Percentiles rank a stretch among this genome's conserved stretches.
These are phyloP conservation scores for Selaginella moellendorffii DNA, from an alignment of 75 land plant species.

Conservation along the genomic window DNA sequence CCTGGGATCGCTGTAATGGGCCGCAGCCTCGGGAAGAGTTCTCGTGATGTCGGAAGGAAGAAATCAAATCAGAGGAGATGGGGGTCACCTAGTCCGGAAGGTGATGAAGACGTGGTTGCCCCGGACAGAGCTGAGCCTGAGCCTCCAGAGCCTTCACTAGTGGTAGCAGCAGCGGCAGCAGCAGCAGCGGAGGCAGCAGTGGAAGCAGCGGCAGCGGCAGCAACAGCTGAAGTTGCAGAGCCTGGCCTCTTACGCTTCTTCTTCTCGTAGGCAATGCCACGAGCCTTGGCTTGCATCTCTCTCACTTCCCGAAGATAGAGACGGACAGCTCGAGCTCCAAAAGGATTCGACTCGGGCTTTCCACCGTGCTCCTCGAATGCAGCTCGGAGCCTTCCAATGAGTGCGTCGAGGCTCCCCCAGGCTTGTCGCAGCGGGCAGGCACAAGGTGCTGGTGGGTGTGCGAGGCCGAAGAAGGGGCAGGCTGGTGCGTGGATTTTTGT, in stretches of 20 bases:
- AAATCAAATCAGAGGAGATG: neutral
- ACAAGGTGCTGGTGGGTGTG: conserved; percentile 54
- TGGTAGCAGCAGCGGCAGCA: neutral
- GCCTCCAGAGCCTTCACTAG: neutral
- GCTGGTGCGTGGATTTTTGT: conserved; percentile 44
- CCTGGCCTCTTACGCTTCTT: conserved; percentile 47
- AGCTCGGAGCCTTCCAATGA: conserved; percentile 55
- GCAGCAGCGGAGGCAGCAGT: neutral
- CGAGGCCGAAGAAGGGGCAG: conserved; percentile 61
- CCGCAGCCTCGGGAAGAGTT: neutral
- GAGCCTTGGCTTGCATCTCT: conserved; percentile 51
- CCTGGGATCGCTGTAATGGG: neutral
- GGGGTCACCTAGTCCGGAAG: neutral
- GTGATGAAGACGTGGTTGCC: neutral
- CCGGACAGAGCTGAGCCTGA: too few species aligned
- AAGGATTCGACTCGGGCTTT: conserved; percentile 49
- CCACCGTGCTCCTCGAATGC: conserved; percentile 69
- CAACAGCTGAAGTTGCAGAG: conserved; percentile 11
- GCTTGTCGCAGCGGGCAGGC: conserved; percentile 58
- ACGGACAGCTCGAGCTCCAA: conserved; percentile 45
- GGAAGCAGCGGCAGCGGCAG: neutral
- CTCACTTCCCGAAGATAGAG: conserved; percentile 51
- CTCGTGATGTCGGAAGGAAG: neutral
- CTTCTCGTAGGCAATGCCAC: conserved; percentile 60
- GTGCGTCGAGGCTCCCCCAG: conserved; percentile 70